Evolutionary conservation across 345 rosid species (phyloP).

Genomic region (Garcia nutans): DNA sequence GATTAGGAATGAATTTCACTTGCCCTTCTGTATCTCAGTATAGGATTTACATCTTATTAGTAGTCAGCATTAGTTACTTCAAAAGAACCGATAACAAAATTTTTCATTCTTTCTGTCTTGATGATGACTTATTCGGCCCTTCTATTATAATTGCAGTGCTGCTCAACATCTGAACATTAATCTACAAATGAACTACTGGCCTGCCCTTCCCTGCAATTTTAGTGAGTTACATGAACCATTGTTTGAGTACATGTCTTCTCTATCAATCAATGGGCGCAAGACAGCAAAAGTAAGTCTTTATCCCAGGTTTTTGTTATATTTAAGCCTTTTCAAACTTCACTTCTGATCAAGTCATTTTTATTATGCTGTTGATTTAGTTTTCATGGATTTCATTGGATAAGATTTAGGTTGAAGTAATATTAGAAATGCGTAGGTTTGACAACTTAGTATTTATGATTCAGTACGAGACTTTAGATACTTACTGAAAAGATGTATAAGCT

Average conservation of each 20-base stretch:
- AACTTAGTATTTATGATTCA: neutral
- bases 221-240: slow-evolving; percentile 84
- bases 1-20: neutral
- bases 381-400: neutral
- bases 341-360: neutral
- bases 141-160: slow-evolving; percentile 42
- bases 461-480: neutral
- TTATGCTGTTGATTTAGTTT: neutral
- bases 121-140: slow-evolving; percentile 4
- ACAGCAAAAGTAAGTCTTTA: slow-evolving; percentile 66
- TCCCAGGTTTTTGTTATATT: neutral
- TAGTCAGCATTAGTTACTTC: neutral
- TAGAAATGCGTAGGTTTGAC: slow-evolving; percentile 2
- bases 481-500: neutral
- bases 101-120: slow-evolving; percentile 9
- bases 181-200: slow-evolving; percentile 99
- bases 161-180: slow-evolving; percentile 95
- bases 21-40: neutral
- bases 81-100: slow-evolving; percentile 3
- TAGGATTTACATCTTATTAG: neutral
- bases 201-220: slow-evolving; percentile 81
- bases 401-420: neutral
- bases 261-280: slow-evolving; percentile 74
- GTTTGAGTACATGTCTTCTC: slow-evolving; percentile 66
- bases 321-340: neutral